A percentile compares a stretch with the other conserved stretches of the same genome.
Evolutionary conservation across 2,329 filamentous ascomycete species (phyloP).

Genomic region (Lizonia empirigonia): DNA sequence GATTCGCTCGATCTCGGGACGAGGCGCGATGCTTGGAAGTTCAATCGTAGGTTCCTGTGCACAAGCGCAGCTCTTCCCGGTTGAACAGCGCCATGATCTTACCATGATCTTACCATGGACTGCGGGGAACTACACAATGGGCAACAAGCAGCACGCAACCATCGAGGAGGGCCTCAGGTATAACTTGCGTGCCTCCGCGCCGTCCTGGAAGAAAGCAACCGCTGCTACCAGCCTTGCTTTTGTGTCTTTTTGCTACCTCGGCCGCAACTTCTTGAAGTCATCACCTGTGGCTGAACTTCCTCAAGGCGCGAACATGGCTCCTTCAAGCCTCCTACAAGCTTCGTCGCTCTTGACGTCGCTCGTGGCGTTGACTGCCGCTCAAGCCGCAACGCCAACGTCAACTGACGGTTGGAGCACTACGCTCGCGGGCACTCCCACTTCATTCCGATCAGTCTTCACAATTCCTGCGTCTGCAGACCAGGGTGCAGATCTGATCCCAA

Average conservation of each 20-base stretch:
- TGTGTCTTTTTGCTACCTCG: conserved; percentile 6
- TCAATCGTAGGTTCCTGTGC: conserved; percentile 7
- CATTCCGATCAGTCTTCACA: conserved; percentile 43
- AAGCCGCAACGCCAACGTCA: conserved; percentile 27
- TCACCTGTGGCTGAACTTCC: not conserved
- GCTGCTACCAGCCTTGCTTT: conserved; percentile 7
- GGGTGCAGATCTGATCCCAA: conserved; percentile 57
- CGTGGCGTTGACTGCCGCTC: conserved; percentile 31
- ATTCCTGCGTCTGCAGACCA: conserved; percentile 45
- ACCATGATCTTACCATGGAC: no score
- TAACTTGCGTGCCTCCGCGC: conserved; percentile 11
- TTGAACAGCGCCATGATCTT: conserved; percentile 24
- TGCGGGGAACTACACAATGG: conserved; percentile 22
- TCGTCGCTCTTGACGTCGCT: conserved; percentile 31
- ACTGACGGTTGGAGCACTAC: conserved; percentile 29
- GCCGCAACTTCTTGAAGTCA: not conserved
- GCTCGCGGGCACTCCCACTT: conserved; percentile 37
- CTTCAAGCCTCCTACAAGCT: conserved; percentile 30
- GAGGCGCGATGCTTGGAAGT: not conserved
- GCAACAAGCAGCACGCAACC: conserved; percentile 8
- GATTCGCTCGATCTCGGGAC: conserved; percentile 33
- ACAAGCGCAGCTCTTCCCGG: conserved; percentile 2
- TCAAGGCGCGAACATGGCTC: conserved; percentile 9
- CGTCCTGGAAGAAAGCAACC: conserved; percentile 6
- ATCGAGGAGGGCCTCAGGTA: conserved; percentile 8